Base-by-base conservation (phyloP, 1,284 basidiomycete genomes). In the Trametes polyzona region DNA sequence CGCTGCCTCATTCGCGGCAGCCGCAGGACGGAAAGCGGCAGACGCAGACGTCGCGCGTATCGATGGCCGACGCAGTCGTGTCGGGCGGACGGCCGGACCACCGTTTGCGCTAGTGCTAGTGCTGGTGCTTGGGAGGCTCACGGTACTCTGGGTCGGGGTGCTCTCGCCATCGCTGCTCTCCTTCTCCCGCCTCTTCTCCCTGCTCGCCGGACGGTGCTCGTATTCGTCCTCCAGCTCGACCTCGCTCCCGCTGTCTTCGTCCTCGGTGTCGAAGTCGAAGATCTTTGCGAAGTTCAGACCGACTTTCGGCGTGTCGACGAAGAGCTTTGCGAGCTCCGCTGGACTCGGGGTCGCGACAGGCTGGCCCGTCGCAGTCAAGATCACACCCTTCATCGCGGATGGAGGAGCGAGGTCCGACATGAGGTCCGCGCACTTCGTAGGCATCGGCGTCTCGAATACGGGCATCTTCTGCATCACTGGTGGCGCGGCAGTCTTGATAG, bases 311-410 rank as follows among this genome's bases (percentile, higher is more conserved):
- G 84, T 86, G 39, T 81, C 79, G 19, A 80, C 78, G 65, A 90
- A 88, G 2, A 90, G 77, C 46, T 80, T 84, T 1, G 80, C 78
- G 1, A 90, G 76, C 67, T 86, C 86, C 0, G 78, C 75, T 0
- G 86, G 86, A 1, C 80, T 78, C 0, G 90, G 90, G 11, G 89
- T 92, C 4, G 82, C 76, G 4, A 93, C 75, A 0, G 78, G 74
- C 67, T 90, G 83, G 4, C 90, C 90, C 0, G 90, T 91, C 2
- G 83, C 75, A 0, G 90, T 92, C 32, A 92, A 76, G 35, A 93
- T 79, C 32, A 92, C 86, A 3, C 90, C 90, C 68, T 90, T 90
- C 91, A 93, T 93, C 0, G 90, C 89, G 1, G 87, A 88, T 1
- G 80, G 81, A 19, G 73, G 67, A 9, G 69, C 63, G 21, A 68